phyloP scores from a whole-genome alignment of 257 asterid genomes.

The Ocimum tenuiflorum region DNA sequence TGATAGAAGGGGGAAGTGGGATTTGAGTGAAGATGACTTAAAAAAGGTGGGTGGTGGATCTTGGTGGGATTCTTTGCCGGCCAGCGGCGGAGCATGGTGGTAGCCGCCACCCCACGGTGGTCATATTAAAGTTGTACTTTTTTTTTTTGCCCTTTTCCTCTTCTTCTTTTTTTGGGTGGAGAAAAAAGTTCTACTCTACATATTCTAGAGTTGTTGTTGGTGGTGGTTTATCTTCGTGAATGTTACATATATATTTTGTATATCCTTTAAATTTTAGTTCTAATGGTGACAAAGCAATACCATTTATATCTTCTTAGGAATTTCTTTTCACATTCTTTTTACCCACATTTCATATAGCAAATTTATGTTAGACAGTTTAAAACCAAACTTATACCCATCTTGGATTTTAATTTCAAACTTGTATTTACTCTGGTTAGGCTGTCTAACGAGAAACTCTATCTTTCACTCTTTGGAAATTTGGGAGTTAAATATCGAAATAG shows the following conservation, averaged over 20 bases:
- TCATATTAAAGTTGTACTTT: slow-evolving; percentile 15
- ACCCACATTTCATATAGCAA: too few species aligned
- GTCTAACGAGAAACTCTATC: too few species aligned
- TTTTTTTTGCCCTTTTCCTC: not conserved
- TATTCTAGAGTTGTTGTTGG: slow-evolving; percentile 9
- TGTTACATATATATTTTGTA: not conserved
- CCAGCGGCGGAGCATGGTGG: slow-evolving; percentile 27
- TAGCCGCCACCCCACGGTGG: slow-evolving; percentile 29
- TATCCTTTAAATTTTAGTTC: not conserved
- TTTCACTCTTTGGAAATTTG: too few species aligned
- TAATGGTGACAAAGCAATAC: slow-evolving; percentile 12
- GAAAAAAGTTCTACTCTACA: slow-evolving; percentile 1
- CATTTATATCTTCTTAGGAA: too few species aligned
- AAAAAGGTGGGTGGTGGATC: slow-evolving; percentile 20
- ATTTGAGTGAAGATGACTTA: slow-evolving; percentile 16
- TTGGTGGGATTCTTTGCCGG: slow-evolving; percentile 38
- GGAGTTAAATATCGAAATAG: not conserved
- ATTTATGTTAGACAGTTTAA: too few species aligned
- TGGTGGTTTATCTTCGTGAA: slow-evolving; percentile 3
- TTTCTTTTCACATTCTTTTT: too few species aligned
- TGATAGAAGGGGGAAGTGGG: slow-evolving; percentile 18
- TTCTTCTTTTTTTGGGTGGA: not conserved
- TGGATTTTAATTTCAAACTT: too few species aligned
- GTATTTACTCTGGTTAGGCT: too few species aligned
- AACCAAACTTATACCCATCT: too few species aligned